Evolutionary conservation across 257 asterid species (phyloP).

Genomic region (Mitragyna speciosa): DNA sequence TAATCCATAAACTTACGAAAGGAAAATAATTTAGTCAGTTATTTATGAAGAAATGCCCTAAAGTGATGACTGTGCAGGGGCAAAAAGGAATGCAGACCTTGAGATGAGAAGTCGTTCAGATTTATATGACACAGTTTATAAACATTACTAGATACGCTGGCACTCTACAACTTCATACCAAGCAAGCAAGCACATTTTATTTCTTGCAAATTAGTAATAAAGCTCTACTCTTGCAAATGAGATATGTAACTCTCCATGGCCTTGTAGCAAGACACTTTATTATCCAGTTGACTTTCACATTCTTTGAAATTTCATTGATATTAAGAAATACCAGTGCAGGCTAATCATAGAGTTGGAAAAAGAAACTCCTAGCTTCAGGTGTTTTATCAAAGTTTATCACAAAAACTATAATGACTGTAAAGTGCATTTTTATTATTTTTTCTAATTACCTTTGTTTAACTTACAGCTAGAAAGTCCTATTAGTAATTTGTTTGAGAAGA

Average conservation of each 20-base stretch:
- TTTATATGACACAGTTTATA: constrained; percentile 28
- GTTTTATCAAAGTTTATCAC: not conserved
- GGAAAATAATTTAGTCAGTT: not conserved
- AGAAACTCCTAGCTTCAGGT: not conserved
- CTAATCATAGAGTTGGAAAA: constrained; percentile 9
- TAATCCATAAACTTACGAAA: not conserved
- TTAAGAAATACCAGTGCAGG: constrained; percentile 35
- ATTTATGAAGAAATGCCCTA: not conserved
- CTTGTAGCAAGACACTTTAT: constrained; percentile 27
- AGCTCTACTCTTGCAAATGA: constrained; percentile 31
- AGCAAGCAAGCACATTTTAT: constrained; percentile 32
- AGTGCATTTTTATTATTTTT: not conserved
- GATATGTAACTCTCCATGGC: constrained; percentile 29
- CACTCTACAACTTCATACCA: constrained; percentile 27
- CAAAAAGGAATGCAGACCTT: constrained; percentile 22
- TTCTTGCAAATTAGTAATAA: constrained; percentile 34
- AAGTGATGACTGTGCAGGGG: not conserved
- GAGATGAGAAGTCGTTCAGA: constrained; percentile 38
- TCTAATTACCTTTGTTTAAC: constrained; percentile 25
- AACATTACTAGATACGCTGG: constrained; percentile 18
- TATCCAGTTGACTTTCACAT: constrained; percentile 21
- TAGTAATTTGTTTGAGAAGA: constrained; percentile 30
- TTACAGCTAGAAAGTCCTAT: not conserved
- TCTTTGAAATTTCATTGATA: constrained; percentile 18
- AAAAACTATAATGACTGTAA: not conserved